These are phyloP conservation scores for Jaapia argillacea DNA, from an alignment of 768 basidiomycete species.

Conservation along the genomic window DNA sequence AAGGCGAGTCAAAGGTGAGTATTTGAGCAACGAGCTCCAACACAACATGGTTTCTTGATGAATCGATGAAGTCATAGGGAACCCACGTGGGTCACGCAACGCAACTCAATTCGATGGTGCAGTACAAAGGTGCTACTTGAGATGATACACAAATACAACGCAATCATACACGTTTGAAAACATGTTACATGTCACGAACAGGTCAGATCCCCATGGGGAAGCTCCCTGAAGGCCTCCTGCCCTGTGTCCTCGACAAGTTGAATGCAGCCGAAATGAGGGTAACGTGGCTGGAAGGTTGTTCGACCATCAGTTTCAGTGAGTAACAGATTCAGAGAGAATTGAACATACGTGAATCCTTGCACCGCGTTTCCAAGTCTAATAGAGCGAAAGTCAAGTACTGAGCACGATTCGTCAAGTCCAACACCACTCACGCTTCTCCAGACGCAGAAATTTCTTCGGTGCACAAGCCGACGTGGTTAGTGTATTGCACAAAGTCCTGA, in stretches of 20 bases:
- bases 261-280: constrained; percentile 81
- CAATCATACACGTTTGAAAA: no score
- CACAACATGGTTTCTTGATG: no score
- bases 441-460: constrained; percentile 81
- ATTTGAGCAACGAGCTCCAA: no score
- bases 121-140: no score
- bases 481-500: constrained; percentile 70
- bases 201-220: no score
- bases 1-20: no score
- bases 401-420: constrained; percentile 1
- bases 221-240: background rate
- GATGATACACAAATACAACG: no score
- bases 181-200: no score
- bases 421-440: constrained; percentile 59
- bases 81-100: no score
- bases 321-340: background rate
- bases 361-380: constrained; percentile 76
- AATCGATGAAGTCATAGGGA: no score
- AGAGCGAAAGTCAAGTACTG: constrained; percentile 4
- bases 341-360: constrained; percentile 78
- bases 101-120: no score
- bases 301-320: constrained; percentile 2
- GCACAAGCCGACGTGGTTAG: constrained; percentile 82
- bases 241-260: constrained; percentile 60
- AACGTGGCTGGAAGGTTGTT: constrained; percentile 46